phyloP scores from a whole-genome alignment of 192 early-diverging fungal species.

The Diversispora epigaea region DNA sequence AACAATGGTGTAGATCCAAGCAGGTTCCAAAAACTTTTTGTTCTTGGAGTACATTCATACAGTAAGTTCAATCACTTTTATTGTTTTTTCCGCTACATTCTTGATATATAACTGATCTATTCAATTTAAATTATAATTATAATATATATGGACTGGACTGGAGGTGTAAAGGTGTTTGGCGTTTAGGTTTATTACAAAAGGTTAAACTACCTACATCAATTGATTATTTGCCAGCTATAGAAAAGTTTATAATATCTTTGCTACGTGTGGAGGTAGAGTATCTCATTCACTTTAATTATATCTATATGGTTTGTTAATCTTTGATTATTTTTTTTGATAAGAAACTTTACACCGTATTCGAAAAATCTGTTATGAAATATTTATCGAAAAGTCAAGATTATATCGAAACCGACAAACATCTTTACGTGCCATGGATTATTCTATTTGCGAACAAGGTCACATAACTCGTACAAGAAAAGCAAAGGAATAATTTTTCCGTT shows the following conservation, averaged over 20 bases:
- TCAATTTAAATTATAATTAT: constrained; percentile 27
- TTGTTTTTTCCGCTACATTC: neutral
- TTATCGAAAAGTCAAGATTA: constrained; percentile 13
- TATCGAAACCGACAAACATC: neutral
- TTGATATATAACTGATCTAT: neutral
- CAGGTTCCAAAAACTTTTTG: constrained; percentile 6
- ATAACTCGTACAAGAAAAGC: constrained; percentile 24
- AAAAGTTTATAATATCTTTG: neutral
- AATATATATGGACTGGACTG: constrained; percentile 20
- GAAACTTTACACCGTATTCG: constrained; percentile 12
- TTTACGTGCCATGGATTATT: neutral
- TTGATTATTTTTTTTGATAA: constrained; percentile 6
- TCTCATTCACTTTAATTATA: neutral
- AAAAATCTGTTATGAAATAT: constrained; percentile 10
- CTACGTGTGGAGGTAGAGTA: neutral
- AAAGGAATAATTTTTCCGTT: constrained; percentile 22
- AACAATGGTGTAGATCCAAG: constrained; percentile 1
- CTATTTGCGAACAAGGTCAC: constrained; percentile 1
- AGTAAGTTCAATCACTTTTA: constrained; percentile 12
- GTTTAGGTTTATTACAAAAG: constrained; percentile 12
- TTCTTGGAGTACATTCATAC: constrained; percentile 2
- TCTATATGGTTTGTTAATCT: neutral
- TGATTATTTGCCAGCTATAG: constrained; percentile 4
- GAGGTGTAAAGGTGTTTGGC: neutral
- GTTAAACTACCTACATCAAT: constrained; percentile 19